Conservation (phyloP, 176 grass and related monocot genomes). For the Triticum turgidum region DNA sequence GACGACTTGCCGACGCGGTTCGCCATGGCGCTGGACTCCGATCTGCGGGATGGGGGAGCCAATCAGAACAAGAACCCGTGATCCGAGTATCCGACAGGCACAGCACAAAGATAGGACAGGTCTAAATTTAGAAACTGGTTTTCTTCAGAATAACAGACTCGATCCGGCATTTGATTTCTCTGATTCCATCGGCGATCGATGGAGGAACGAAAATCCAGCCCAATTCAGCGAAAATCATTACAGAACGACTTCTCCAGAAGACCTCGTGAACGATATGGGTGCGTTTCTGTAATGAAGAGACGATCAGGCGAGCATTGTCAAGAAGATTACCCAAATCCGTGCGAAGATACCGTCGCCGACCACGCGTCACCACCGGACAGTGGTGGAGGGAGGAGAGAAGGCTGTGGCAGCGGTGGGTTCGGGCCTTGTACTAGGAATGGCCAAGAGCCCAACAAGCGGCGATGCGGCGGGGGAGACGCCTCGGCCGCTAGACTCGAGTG, state of each 20-base stretch:
- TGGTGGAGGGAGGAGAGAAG: background rate
- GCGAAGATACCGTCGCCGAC: background rate
- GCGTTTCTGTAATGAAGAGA: no score
- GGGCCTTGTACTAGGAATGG: background rate
- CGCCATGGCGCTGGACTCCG: slow-evolving; percentile 38
- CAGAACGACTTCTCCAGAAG: background rate
- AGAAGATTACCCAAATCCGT: background rate
- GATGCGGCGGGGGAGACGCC: background rate
- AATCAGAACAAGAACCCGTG: background rate
- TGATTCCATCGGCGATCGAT: background rate
- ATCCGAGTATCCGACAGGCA: background rate
- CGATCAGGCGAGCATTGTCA: background rate
- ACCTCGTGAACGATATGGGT: no score
- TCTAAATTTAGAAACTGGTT: background rate
- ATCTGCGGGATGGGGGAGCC: background rate
- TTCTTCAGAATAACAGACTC: background rate
- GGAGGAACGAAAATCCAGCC: background rate
- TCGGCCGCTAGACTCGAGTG: background rate
- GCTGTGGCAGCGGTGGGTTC: no score
- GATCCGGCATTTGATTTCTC: background rate
- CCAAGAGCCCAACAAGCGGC: background rate
- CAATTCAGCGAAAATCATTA: background rate
- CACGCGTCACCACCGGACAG: background rate
- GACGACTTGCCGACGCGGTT: slow-evolving; percentile 39
- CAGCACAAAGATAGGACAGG: background rate